Evolutionary conservation across 129 eudicot species (phyloP).

Genomic region (Artemisia tridentata): DNA sequence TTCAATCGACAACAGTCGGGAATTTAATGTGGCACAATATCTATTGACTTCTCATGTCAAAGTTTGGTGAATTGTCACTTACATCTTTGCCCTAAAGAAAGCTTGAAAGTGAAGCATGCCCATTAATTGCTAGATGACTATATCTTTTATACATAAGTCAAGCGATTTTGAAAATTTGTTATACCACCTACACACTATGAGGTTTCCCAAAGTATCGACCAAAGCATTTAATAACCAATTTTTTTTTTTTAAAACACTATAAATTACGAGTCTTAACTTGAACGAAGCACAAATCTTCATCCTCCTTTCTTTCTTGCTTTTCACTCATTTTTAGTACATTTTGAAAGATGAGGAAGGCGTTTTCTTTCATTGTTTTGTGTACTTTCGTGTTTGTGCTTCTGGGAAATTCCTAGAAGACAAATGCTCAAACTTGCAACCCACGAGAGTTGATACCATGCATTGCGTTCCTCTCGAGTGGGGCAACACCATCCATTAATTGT

Average conservation of each 20-base stretch:
- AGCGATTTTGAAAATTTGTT: not conserved
- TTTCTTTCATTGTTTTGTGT: constrained; percentile 18
- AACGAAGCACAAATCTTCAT: not conserved
- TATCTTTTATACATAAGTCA: constrained; percentile 1
- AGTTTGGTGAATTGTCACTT: constrained; percentile 34
- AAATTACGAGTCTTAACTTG: not conserved
- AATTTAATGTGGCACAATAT: not conserved
- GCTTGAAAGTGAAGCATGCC: constrained; percentile 33
- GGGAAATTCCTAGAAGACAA: constrained; percentile 10
- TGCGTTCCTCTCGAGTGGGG: constrained; percentile 21
- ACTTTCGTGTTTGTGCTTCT: constrained; percentile 17
- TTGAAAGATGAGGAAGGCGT: constrained; percentile 24
- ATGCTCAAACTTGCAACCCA: constrained; percentile 34
- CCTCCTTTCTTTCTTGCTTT: not conserved
- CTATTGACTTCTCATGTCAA: constrained; percentile 15
- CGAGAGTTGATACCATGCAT: constrained; percentile 24
- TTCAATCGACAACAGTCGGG: not conserved
- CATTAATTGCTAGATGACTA: constrained; percentile 8
- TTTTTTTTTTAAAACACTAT: not conserved
- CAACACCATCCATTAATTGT: constrained; percentile 25
- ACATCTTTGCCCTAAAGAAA: constrained; percentile 30
- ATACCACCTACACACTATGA: constrained; percentile 14
- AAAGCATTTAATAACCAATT: constrained; percentile 16
- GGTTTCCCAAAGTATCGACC: constrained; percentile 17
- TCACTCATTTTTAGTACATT: not conserved